A percentile compares a stretch with the other conserved stretches of the same genome.
phyloP scores from a whole-genome alignment of 2,329 filamentous ascomycete species.

The Diaporthe eres region DNA sequence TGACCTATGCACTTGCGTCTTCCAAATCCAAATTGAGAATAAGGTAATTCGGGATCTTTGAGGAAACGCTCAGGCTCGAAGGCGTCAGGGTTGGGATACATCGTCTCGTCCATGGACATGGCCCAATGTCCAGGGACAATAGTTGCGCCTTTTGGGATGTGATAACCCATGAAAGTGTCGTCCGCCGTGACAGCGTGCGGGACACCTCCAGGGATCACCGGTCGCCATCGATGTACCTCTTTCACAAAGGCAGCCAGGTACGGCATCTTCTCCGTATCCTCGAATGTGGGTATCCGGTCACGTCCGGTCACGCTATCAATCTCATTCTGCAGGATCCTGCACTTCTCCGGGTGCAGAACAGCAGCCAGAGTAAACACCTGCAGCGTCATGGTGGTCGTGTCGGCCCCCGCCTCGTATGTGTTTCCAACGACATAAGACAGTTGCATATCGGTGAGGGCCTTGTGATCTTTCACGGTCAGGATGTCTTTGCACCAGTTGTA shows the following conservation, averaged over 20 bases:
- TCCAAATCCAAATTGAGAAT: conserved; percentile 11
- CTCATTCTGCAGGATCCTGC: conserved; percentile 57
- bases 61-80: conserved; percentile 60
- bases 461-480: conserved; percentile 43
- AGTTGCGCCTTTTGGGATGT: conserved; percentile 60
- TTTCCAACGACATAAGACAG: conserved; percentile 48
- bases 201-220: conserved; percentile 55
- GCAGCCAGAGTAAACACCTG: conserved; percentile 62
- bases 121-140: conserved; percentile 56
- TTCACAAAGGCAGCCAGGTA: conserved; percentile 60
- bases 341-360: conserved; percentile 57
- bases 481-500: conserved; percentile 45
- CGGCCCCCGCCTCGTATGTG: conserved; percentile 58
- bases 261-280: conserved; percentile 55
- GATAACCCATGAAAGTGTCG: conserved; percentile 58
- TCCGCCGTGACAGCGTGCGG: conserved; percentile 60
- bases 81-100: conserved; percentile 54
- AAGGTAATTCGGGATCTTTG: conserved; percentile 33
- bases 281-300: conserved; percentile 55
- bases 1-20: conserved; percentile 17
- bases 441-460: conserved; percentile 46
- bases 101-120: conserved; percentile 59
- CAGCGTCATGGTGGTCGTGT: conserved; percentile 58
- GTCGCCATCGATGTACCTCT: conserved; percentile 60
- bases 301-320: conserved; percentile 57